Evolutionary conservation across 805 yeast species (phyloP), one percentile per base, ranked within the genome.

Genomic region (Pichia cabralensis): DNA sequence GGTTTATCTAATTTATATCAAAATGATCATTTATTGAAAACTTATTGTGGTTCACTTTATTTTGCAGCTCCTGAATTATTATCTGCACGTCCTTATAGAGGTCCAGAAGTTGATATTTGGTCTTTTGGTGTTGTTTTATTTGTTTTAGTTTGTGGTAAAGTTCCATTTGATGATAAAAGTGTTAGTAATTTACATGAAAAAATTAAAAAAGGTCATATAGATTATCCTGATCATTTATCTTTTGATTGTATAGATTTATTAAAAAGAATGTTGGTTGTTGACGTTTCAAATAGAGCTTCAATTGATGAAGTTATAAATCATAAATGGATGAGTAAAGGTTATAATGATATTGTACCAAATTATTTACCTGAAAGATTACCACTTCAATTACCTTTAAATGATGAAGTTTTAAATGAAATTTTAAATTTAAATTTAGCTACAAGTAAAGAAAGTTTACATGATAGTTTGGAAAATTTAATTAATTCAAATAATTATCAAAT

Each of bases 91-190:
- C 96, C 96, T 1, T 92, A 92, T 50, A 66, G 72, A 24, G 99
- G 98, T 0, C 98, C 98, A 1, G 98, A 92, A 56, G 96, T 92
- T 31, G 98, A 92, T 56, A 79, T 92, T 14, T 92, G 98, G 98
- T 84, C 96, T 2, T 89, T 88, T 65, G 98, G 98, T 44, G 95
- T 92, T 22, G 97, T 92, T 1, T 61, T 92, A 33, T 92, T 85
- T 52, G 99, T 92, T 7, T 65, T 92, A 41, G 96, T 92, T 2
- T 88, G 96, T 56, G 99, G 99, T 36, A 88, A 85, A 55, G 97
- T 92, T 11, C 99, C 99, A 8, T 92, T 92, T 56, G 98, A 92
- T 56, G 97, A 92, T 53, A 94, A 85, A 49, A 77, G 83, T 45
- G 94, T 94, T 43, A 78, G 88, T 30, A 88, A 82, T 2, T 66